Percentiles rank a stretch among this genome's conserved stretches.
Evolutionary conservation across 2,329 filamentous ascomycete genomes (phyloP).

Genomic region (Bipolaris zeicola): DNA sequence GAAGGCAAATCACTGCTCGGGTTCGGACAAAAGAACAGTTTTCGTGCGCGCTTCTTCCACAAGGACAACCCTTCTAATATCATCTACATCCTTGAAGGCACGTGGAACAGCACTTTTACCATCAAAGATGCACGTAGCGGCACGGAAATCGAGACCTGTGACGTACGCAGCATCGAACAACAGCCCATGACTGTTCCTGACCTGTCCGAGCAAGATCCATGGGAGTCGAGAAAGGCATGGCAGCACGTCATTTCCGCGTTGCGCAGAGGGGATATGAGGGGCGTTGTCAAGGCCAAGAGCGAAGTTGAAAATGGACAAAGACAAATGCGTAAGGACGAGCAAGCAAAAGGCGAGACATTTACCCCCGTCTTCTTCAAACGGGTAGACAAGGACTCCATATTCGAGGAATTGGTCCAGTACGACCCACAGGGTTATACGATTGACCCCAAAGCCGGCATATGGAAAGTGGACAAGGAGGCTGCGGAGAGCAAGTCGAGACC

Average conservation of each 20-base stretch:
- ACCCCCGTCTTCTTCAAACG: conserved; percentile 49
- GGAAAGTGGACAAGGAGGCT: conserved; percentile 39
- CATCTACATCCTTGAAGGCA: conserved; percentile 49
- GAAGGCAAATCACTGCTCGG: conserved; percentile 51
- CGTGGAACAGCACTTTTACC: conserved; percentile 50
- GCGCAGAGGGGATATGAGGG: conserved; percentile 51
- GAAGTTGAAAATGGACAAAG: conserved; percentile 48
- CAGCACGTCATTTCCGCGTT: conserved; percentile 48
- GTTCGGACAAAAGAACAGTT: conserved; percentile 50
- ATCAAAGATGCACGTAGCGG: conserved; percentile 44
- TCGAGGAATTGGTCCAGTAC: conserved; percentile 29
- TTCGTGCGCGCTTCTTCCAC: conserved; percentile 48
- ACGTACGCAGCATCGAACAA: conserved; percentile 32
- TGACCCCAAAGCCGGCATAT: conserved; percentile 35
- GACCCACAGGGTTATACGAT: conserved; percentile 31
- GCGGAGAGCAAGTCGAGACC: conserved; percentile 31
- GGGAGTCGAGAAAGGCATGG: conserved; percentile 55
- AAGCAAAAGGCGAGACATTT: conserved; percentile 47
- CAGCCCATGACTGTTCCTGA: conserved; percentile 32
- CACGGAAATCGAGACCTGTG: conserved; percentile 46
- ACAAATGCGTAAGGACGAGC: conserved; percentile 49
- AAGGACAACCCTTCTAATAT: conserved; percentile 38
- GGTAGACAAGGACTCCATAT: conserved; percentile 34
- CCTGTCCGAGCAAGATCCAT: conserved; percentile 50
- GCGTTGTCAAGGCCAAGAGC: conserved; percentile 38